A percentile compares a stretch with the other conserved stretches of the same genome.
These are phyloP conservation scores for Monilinia laxa DNA, from an alignment of 2,329 filamentous ascomycete species.

Conservation along the genomic window DNA sequence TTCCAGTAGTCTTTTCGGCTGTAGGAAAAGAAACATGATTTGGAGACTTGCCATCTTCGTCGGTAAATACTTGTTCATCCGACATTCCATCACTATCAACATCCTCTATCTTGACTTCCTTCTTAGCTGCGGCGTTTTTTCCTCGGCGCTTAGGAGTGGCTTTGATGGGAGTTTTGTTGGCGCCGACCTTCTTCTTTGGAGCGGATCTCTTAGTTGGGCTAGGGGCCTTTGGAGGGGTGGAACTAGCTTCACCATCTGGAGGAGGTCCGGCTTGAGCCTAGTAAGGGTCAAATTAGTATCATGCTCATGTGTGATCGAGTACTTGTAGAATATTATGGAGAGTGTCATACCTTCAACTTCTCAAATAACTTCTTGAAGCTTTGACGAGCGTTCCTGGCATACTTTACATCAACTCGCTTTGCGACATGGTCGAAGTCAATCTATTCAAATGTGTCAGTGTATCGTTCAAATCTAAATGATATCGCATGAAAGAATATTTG, in stretches of 20 bases:
- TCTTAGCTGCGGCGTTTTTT: not conserved
- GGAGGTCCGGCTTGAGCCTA: constrained; percentile 8
- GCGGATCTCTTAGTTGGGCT: not conserved
- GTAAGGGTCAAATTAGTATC: not conserved
- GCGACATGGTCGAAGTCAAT: constrained; percentile 47
- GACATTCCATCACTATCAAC: not conserved
- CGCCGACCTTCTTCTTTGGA: constrained; percentile 10
- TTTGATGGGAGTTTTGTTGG: constrained; percentile 4
- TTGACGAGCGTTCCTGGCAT: constrained; percentile 43
- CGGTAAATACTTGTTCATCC: not conserved
- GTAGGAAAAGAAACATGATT: not conserved
- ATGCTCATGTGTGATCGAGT: not conserved
- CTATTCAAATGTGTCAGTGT: constrained; percentile 21
- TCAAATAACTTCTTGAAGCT: constrained; percentile 31
- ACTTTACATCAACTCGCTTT: constrained; percentile 42
- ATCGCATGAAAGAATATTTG: not conserved
- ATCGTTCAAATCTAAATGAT: not conserved
- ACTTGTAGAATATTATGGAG: not conserved
- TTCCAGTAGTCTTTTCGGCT: not conserved
- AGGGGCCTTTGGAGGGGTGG: not conserved
- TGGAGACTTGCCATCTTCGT: constrained; percentile 15
- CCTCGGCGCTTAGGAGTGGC: not conserved
- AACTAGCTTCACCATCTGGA: not conserved
- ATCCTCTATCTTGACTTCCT: not conserved
- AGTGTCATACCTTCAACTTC: constrained; percentile 26